Base-by-base conservation (phyloP, 306 rosid genomes). In the Lablab purpureus region DNA sequence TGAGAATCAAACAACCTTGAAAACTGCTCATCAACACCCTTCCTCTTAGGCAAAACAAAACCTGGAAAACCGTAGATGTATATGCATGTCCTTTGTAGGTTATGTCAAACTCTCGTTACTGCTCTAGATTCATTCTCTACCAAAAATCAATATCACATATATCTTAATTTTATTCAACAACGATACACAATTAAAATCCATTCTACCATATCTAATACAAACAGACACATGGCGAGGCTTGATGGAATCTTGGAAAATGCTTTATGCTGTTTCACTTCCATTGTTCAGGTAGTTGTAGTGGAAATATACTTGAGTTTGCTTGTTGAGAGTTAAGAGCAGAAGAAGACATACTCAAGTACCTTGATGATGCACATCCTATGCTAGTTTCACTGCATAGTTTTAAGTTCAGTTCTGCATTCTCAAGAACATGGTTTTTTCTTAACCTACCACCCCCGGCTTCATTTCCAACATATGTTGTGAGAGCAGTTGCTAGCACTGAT, bases 291-390 rank as follows among this genome's bases (percentile, higher is more conserved):
- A 66, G 19, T 69, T 56, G 41, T 49, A 64, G 54, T 13, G 82
- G 54, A 50, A 76, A 59, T 28, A 80, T 43, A 15, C 66, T 27
- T 17, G 51, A 65, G 59, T 67, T 73, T 1, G 72, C 82, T 71
- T 62, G 69, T 80, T 66, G 71, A 62, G 56, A 18, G 5, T 75
- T 80, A 36, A 37, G 37, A 12, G 36, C 10, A 21, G 66, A 25
- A 37, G 84, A 82, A 25, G 81, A 74, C 81, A 77, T 22, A 49
- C 74, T 80, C 79, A 83, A 51, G 81, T 17, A 66, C 81, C 82
- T 73, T 36, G 82, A 23, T 47, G 87, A 45, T 23, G 40, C 71
- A 37, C 70, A 73, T 4, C 62, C 68, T 37, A 37, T 80, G 45
- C 18, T 76, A 50, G 63, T 62, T 18, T 63, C 60, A 47, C 52